Evolutionary conservation across 176 grass and related monocot species (phyloP).

Genomic region (Carex cristatella): DNA sequence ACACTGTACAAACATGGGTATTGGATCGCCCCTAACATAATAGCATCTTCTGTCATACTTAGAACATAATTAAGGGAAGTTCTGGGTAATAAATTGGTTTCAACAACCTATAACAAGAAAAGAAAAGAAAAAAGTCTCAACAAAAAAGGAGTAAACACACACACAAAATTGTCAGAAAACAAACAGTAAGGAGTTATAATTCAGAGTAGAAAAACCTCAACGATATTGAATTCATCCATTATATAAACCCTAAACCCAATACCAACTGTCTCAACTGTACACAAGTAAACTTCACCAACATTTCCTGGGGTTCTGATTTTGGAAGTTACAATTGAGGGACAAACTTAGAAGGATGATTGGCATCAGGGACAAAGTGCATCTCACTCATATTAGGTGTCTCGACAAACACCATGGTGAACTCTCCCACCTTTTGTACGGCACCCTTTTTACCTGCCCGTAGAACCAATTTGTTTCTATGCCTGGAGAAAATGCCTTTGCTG

Average conservation of each 20-base stretch:
- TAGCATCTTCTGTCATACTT: background rate
- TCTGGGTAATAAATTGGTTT: background rate
- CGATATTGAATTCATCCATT: background rate
- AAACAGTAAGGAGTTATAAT: background rate
- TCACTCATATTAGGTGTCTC: conserved; percentile 94
- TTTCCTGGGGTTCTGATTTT: background rate
- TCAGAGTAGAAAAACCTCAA: background rate
- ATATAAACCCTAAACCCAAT: too few species aligned
- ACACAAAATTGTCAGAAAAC: background rate
- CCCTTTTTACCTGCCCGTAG: conserved; percentile 62
- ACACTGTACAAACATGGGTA: background rate
- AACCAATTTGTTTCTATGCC: conserved; percentile 49
- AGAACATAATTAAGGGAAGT: background rate
- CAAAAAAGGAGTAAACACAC: background rate
- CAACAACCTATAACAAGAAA: too few species aligned
- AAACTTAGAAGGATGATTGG: background rate
- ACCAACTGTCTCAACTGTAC: background rate
- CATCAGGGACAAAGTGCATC: conserved; percentile 31
- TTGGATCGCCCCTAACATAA: too few species aligned
- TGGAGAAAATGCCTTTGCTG: conserved; percentile 66
- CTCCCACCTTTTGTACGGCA: conserved; percentile 6
- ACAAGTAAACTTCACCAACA: background rate
- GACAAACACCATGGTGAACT: conserved; percentile 75
- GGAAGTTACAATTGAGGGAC: background rate
- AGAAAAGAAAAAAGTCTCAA: background rate